phyloP scores from a whole-genome alignment of 192 early-diverging fungal species.

The Spizellomyces punctatus region DNA sequence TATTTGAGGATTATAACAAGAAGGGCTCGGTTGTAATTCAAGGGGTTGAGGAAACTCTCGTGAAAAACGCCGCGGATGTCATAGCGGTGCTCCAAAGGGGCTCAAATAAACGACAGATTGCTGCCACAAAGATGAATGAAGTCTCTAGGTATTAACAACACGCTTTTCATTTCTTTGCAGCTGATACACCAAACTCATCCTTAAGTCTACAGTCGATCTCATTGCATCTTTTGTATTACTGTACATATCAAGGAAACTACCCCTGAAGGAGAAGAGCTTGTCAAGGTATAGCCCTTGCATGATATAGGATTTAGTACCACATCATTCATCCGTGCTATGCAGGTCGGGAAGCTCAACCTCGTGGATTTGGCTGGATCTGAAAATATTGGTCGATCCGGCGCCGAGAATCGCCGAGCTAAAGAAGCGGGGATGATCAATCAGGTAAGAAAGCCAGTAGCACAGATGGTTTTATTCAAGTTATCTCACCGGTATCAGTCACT shows the following conservation, averaged over 20 bases:
- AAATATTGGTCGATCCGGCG: constrained; percentile 89
- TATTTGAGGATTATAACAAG: constrained; percentile 71
- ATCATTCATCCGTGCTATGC: not conserved
- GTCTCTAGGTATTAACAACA: constrained; percentile 64
- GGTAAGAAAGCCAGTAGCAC: constrained; percentile 21
- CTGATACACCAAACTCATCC: too few species aligned
- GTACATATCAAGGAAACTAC: constrained; percentile 85
- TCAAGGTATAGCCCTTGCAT: constrained; percentile 54
- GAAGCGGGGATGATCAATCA: constrained; percentile 94
- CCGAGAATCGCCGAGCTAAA: constrained; percentile 74
- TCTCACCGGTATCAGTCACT: constrained; percentile 59
- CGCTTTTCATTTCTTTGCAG: too few species aligned
- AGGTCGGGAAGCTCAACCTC: constrained; percentile 90
- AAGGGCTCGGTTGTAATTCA: constrained; percentile 77
- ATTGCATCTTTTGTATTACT: constrained; percentile 90
- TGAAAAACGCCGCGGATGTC: constrained; percentile 75
- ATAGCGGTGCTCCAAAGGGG: constrained; percentile 73
- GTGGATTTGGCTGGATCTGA: constrained; percentile 97
- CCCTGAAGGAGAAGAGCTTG: constrained; percentile 78
- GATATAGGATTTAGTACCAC: too few species aligned
- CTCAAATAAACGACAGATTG: constrained; percentile 72
- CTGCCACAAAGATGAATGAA: constrained; percentile 88
- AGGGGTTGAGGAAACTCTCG: constrained; percentile 77
- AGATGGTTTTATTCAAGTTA: too few species aligned
- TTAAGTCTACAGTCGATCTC: constrained; percentile 72